Base-by-base conservation (phyloP, 140 eudicot genomes). In the Anethum foeniculum region DNA sequence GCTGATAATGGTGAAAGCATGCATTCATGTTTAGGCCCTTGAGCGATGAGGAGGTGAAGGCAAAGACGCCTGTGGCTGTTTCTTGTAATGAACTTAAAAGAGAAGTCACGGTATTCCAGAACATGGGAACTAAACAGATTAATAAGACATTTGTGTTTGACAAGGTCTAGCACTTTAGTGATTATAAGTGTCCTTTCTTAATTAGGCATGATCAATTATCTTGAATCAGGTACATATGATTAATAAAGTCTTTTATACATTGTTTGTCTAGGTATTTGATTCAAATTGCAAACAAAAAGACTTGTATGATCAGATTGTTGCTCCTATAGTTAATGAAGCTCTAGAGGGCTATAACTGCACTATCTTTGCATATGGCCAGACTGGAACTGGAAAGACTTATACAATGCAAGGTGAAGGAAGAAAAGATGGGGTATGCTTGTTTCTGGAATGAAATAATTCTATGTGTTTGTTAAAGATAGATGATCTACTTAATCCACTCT, bases 341-440 rank as follows among this genome's bases (percentile, higher is more conserved):
- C 88, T 90, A 1, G 87, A 90, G 82, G 93, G 93, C 34, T 90
- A 87, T 86, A 87, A 86, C 71, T 90, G 93, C 84, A 90, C 93
- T 58, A 82, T 90, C 71, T 90, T 87, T n/a, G 91, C 91, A 6
- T 87, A 90, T 52, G 93, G 93, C 28, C 93, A 90, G 83, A 87
- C 93, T 7, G 91, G 93, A 21, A 87, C 93, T 0, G 93, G 93
- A 41, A 89, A 89, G 76, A 89, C 93, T 3, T 89, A 87, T 71
- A 89, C 93, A 23, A 89, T 89, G 93, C 91, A 89, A 85, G 93
- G 93, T 27, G 85, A 88, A 87, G 90, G 91, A 73, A 88, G 83
- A 84, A 90, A 87, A 81, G 46, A 79, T 47, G 81, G 87, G 93
- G 90, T 85, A 73, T 48, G 51, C 36, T 13, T 76, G 48, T 77